Evolutionary conservation across 2,329 filamentous ascomycete species (phyloP).

Genomic region (Sporothrix globosa): DNA sequence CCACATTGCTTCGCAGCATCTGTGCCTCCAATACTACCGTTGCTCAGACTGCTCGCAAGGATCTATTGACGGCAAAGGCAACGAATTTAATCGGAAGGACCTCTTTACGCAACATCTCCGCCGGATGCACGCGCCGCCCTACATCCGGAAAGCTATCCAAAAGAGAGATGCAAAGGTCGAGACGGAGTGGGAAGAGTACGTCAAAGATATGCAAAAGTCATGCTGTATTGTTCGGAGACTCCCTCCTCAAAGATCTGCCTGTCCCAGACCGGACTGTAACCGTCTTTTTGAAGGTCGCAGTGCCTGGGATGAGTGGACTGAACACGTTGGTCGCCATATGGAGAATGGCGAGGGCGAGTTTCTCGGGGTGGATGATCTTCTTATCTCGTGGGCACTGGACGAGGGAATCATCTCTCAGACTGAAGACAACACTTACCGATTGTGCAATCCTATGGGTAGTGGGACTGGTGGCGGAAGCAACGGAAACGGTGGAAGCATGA

Average conservation of each 20-base stretch:
- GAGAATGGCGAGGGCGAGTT: conserved; percentile 68
- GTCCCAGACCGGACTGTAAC: conserved; percentile 71
- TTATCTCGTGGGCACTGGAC: conserved; percentile 65
- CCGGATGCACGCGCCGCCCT: conserved; percentile 83
- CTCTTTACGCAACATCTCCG: conserved; percentile 93
- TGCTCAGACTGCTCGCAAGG: conserved; percentile 64
- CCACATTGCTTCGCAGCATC: conserved; percentile 87
- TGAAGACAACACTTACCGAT: conserved; percentile 59
- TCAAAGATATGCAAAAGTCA: conserved; percentile 70
- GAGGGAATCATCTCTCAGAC: conserved; percentile 65
- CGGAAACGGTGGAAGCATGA: background rate
- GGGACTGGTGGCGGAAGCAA: conserved; percentile 29
- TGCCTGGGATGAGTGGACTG: conserved; percentile 89
- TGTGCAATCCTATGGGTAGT: conserved; percentile 51
- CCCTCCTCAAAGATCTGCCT: conserved; percentile 72
- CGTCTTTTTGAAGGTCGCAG: conserved; percentile 69
- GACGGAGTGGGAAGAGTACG: conserved; percentile 65
- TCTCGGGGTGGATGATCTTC: conserved; percentile 60
- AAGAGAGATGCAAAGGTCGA: conserved; percentile 64
- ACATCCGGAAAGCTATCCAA: conserved; percentile 60
- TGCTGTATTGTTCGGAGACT: conserved; percentile 72
- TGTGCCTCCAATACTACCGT: conserved; percentile 68
- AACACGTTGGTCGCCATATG: conserved; percentile 89
- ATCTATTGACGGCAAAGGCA: conserved; percentile 59
- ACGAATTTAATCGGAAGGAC: conserved; percentile 91